Evolutionary conservation across 176 grass and related monocot genomes (phyloP).

Genomic region (Puya raimondii): DNA sequence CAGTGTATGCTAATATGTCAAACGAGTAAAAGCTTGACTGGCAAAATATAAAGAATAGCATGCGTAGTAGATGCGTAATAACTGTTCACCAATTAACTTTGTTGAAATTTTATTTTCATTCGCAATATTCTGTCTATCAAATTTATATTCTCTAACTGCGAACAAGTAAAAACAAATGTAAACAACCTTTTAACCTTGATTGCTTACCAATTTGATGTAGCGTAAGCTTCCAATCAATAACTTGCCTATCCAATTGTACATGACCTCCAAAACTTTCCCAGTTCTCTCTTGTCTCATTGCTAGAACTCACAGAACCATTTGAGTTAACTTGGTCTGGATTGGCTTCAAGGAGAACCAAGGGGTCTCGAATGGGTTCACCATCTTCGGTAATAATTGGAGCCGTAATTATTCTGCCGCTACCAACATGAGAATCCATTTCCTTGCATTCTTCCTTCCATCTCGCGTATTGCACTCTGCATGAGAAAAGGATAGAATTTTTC

Average conservation of each 20-base stretch:
- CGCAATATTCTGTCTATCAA: background rate
- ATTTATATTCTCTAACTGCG: background rate
- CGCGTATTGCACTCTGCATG: conserved; percentile 64
- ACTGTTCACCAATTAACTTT: background rate
- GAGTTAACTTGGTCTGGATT: conserved; percentile 30
- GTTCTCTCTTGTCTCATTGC: conserved; percentile 11
- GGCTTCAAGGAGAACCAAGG: conserved; percentile 86
- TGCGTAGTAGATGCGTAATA: background rate
- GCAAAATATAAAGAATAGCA: background rate
- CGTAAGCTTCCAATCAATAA: conserved; percentile 96
- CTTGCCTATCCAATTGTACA: conserved; percentile 47
- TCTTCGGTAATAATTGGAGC: conserved; percentile 87
- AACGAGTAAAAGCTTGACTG: background rate
- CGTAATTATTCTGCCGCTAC: conserved; percentile 85
- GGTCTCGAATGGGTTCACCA: conserved; percentile 78
- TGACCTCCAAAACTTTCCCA: conserved; percentile 9
- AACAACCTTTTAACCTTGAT: background rate
- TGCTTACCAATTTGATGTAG: conserved; percentile 91
- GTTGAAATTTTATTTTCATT: background rate
- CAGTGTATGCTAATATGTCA: background rate
- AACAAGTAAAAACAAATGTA: conserved; percentile 10
- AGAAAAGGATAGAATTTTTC: background rate
- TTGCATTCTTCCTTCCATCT: conserved; percentile 89
- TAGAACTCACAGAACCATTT: conserved; percentile 15
- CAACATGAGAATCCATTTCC: conserved; percentile 90